phyloP scores from a whole-genome alignment of 805 yeast species.

The Nakazawaea ambrosiae region DNA sequence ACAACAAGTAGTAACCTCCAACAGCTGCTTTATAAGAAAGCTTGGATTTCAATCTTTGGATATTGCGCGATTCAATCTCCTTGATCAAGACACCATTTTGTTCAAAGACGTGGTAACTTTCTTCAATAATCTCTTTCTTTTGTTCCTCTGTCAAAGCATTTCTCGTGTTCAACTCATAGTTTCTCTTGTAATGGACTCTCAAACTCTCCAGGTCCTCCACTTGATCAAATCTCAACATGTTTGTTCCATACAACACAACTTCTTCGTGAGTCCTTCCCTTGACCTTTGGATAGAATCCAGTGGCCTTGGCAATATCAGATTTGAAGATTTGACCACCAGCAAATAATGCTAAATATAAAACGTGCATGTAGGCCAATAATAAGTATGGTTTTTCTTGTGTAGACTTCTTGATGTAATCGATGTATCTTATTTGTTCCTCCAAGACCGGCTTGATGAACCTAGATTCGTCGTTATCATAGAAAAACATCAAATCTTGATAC shows the following conservation, averaged over 20 bases:
- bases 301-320: slow-evolving; percentile 55
- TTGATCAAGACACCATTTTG: slow-evolving; percentile 53
- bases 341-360: slow-evolving; percentile 75
- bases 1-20: slow-evolving; percentile 40
- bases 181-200: slow-evolving; percentile 62
- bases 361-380: slow-evolving; percentile 76
- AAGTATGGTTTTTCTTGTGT: slow-evolving; percentile 61
- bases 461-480: slow-evolving; percentile 46
- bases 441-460: slow-evolving; percentile 55
- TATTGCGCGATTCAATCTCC: slow-evolving; percentile 64
- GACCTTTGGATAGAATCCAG: slow-evolving; percentile 71
- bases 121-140: slow-evolving; percentile 63
- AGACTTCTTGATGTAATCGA: slow-evolving; percentile 47
- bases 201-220: slow-evolving; percentile 60
- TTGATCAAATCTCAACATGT: slow-evolving; percentile 60
- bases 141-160: slow-evolving; percentile 61
- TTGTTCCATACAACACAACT: slow-evolving; percentile 54
- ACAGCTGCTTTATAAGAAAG: slow-evolving; percentile 47
- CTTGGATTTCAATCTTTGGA: slow-evolving; percentile 46
- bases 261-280: slow-evolving; percentile 61
- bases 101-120: slow-evolving; percentile 56
- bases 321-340: slow-evolving; percentile 80
- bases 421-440: slow-evolving; percentile 55
- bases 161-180: slow-evolving; percentile 73
- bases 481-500: slow-evolving; percentile 58